A percentile compares a stretch with the other conserved stretches of the same genome.
phyloP scores from a whole-genome alignment of 23 red algal species.

The Gracilaria gracilis region DNA sequence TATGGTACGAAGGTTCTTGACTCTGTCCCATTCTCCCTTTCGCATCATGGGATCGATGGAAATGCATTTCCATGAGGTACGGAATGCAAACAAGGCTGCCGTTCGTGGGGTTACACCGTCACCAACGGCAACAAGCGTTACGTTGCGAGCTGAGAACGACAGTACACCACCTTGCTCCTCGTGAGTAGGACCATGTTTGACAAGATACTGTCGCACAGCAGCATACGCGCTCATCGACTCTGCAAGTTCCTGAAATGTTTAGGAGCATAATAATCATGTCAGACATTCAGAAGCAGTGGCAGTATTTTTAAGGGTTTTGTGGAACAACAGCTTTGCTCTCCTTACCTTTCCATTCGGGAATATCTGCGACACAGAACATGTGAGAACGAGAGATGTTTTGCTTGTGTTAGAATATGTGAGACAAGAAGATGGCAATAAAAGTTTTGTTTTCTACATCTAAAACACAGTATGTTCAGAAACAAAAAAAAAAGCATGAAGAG shows the following conservation, averaged over 20 bases:
- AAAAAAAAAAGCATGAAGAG: not conserved
- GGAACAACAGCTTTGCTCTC: not conserved
- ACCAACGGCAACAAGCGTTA: conserved; percentile 71
- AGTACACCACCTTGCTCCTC: conserved; percentile 32
- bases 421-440: not conserved
- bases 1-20: conserved; percentile 22
- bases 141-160: conserved; percentile 34
- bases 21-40: conserved; percentile 29
- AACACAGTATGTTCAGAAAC: not conserved
- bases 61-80: conserved; percentile 64
- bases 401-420: not conserved
- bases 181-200: conserved; percentile 14
- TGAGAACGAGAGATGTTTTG: not conserved
- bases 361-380: conserved; percentile 1
- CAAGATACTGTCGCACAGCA: conserved; percentile 61
- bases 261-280: not conserved
- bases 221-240: conserved; percentile 79
- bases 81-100: conserved; percentile 67
- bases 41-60: conserved; percentile 63
- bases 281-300: not conserved
- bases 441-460: not conserved
- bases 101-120: conserved; percentile 78
- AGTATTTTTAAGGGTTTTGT: not conserved
- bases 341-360: conserved; percentile 80
- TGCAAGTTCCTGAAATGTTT: conserved; percentile 58